A percentile compares a stretch with the other conserved stretches of the same genome.
Evolutionary conservation across 352 stramenopile genomes (phyloP).

Genomic region (Globisporangium cederbergense): DNA sequence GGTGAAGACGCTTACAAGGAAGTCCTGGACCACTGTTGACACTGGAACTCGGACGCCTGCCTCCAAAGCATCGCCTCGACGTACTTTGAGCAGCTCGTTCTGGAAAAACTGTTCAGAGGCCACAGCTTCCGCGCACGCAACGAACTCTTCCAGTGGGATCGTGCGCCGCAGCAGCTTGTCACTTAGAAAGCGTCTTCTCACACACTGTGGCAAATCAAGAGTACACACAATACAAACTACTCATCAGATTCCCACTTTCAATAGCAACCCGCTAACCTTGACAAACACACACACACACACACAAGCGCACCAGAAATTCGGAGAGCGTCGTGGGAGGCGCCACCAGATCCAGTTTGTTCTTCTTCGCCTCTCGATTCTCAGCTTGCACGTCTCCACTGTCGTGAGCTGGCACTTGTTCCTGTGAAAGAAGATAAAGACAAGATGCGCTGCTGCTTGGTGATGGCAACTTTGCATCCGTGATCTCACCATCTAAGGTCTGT

Average conservation of each 20-base stretch:
- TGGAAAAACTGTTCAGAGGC: not conserved
- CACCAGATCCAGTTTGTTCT: conserved; percentile 4
- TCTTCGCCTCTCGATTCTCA: not conserved
- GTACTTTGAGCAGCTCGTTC: not conserved
- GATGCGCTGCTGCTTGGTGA: too few species aligned
- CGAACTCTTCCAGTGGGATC: not conserved
- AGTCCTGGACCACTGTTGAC: not conserved
- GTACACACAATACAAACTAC: too few species aligned
- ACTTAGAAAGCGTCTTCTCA: not conserved
- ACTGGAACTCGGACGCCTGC: not conserved
- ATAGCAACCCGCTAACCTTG: too few species aligned
- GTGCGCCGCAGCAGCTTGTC: not conserved
- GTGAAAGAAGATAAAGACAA: not conserved
- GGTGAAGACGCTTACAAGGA: not conserved
- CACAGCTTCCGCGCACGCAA: not conserved
- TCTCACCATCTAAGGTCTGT: too few species aligned
- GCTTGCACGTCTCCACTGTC: not conserved
- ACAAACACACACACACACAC: too few species aligned
- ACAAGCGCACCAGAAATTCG: conserved; percentile 10
- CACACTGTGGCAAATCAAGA: not conserved
- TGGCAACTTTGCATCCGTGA: too few species aligned
- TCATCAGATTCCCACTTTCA: too few species aligned
- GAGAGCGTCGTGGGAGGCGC: conserved; percentile 8
- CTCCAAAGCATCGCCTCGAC: not conserved
- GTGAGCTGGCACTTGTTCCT: not conserved